Conservation (phyloP, 2,329 filamentous ascomycete species). For the Eurotiales sp. region DNA sequence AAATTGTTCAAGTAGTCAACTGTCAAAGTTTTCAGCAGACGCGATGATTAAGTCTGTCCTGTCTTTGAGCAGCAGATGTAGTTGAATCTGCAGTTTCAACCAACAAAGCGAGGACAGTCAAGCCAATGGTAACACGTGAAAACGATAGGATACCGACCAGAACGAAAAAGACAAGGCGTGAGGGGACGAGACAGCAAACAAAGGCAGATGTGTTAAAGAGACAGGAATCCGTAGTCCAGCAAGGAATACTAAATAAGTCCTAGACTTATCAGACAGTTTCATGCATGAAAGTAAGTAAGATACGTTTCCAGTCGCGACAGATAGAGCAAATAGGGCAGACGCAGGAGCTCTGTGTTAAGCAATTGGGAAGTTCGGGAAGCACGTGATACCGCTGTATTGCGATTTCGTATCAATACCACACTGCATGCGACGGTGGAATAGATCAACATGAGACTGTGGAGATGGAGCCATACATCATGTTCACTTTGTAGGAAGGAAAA, state of each 20-base stretch:
- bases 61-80: too few species aligned
- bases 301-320: background rate
- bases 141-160: background rate
- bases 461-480: too few species aligned
- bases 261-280: background rate
- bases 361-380: conserved; percentile 11
- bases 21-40: too few species aligned
- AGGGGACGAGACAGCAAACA: background rate
- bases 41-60: too few species aligned
- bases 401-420: too few species aligned
- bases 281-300: background rate
- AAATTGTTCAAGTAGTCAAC: background rate
- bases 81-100: too few species aligned
- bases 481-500: too few species aligned
- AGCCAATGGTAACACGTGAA: background rate
- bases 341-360: conserved; percentile 9
- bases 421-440: too few species aligned
- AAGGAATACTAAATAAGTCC: background rate
- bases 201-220: background rate
- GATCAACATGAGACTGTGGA: too few species aligned
- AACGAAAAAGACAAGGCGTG: background rate
- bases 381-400: conserved; percentile 4
- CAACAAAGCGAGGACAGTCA: background rate
- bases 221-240: background rate
- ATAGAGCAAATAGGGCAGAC: conserved; percentile 12